These are phyloP conservation scores for Hypomyces rosellus DNA, from an alignment of 2,329 filamentous ascomycete genomes.

Conservation along the genomic window DNA sequence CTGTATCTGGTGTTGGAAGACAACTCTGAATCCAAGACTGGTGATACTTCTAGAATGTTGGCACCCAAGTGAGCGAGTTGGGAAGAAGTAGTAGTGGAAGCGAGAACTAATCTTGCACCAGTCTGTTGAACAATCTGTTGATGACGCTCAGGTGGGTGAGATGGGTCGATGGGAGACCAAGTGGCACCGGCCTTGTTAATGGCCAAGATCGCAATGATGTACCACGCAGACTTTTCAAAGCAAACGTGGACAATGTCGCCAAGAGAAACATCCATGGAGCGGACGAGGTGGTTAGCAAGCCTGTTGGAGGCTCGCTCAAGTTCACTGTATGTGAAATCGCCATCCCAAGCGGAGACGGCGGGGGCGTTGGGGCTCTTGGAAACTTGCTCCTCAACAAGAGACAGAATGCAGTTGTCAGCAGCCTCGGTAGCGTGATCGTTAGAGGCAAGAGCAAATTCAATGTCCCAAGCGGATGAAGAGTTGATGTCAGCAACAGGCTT, in stretches of 20 bases:
- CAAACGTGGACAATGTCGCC: conserved; percentile 3
- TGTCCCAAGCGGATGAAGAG: background rate
- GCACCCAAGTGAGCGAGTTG: background rate
- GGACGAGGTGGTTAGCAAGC: conserved; percentile 1
- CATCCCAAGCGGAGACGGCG: conserved; percentile 6
- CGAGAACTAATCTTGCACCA: no score
- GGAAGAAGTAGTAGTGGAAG: background rate
- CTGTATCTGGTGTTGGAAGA: background rate
- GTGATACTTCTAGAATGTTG: background rate
- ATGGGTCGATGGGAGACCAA: conserved; percentile 4
- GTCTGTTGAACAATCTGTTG: conserved; percentile 4
- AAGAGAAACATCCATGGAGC: background rate
- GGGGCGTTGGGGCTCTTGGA: background rate
- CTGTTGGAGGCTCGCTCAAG: background rate
- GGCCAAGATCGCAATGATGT: conserved; percentile 2
- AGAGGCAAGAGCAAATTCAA: conserved; percentile 1
- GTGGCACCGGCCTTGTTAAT: conserved; percentile 7
- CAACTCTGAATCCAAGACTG: background rate
- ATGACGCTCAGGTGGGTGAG: conserved; percentile 2
- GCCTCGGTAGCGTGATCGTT: background rate
- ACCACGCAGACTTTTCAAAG: conserved; percentile 7
- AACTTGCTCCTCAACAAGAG: background rate
- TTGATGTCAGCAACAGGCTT: background rate
- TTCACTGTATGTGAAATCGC: background rate
- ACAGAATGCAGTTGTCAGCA: conserved; percentile 1